Evolutionary conservation across 305 asterid species (phyloP), one percentile per base, ranked within the genome.

Genomic region (Petunia hybrid): DNA sequence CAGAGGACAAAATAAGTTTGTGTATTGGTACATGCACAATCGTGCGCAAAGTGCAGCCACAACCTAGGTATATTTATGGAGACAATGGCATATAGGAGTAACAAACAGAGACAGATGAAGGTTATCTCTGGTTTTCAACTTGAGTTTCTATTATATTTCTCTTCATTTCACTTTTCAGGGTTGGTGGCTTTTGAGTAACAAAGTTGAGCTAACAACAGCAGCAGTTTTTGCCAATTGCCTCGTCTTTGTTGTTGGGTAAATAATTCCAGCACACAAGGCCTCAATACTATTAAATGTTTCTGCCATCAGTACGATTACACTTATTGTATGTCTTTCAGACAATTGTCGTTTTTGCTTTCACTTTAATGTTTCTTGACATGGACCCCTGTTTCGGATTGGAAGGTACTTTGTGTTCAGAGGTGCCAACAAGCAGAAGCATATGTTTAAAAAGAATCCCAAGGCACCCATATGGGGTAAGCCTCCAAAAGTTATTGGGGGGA

Each of bases 401-500:
- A 94, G 98, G 85, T 95, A 95, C 84, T 78, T 79, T 40, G 94
- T 95, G 85, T 95, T 95, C 82, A 91, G 98, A 95, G 99, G 99
- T 86, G 92, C 99, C 77, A 95, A 95, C 87, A 95, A 92, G 88
- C 99, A 95, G 89, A 95, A 95, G 81, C 98, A 95, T 77, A 83
- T 64, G 57, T 95, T 95, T 86, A 95, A 94, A 83, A 95, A 94
- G 92, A 86, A 94, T 66, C 94, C 98, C 61, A 94, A 92, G 90
- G 95, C 91, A 82, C 89, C 85, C 9, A 95, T 95, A 79, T 95
- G 98, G 99, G 98, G 98, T 48, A 85, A 82, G 69, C 97, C 98
- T 62, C 98, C 98, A 40, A 94, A 92, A 84, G 94, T 95, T 83
- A 82, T 95, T 76, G 98, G 99, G n/a, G 98, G 98, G 66, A 95